Evolutionary conservation across 2,329 filamentous ascomycete genomes (phyloP).

Genomic region (Alternaria gaisen): DNA sequence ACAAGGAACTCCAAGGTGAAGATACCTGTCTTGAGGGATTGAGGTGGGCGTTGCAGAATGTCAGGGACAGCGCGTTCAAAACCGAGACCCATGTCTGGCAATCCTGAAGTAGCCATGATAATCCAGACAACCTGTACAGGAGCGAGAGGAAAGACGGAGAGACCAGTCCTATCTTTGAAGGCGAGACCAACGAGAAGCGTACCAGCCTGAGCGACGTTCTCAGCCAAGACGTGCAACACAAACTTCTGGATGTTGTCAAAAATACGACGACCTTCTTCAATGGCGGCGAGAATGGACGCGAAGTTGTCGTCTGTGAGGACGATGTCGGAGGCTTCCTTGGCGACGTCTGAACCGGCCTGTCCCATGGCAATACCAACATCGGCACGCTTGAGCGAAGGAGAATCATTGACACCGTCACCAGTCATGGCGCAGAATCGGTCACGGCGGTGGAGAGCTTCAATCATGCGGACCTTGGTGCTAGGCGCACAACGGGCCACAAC

Average conservation of each 20-base stretch:
- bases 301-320: conserved; percentile 90
- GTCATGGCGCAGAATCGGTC: conserved; percentile 85
- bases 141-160: conserved; percentile 85
- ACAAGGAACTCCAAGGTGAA: conserved; percentile 51
- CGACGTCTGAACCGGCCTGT: conserved; percentile 79
- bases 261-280: conserved; percentile 83
- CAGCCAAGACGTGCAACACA: conserved; percentile 75
- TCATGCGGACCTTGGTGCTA: conserved; percentile 89
- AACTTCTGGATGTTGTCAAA: conserved; percentile 93
- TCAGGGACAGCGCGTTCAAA: conserved; percentile 78
- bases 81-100: conserved; percentile 84
- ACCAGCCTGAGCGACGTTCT: conserved; percentile 86
- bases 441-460: conserved; percentile 82
- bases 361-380: conserved; percentile 93
- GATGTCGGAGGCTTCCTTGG: conserved; percentile 83
- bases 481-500: conserved; percentile 87
- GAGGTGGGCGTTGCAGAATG: conserved; percentile 82
- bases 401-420: conserved; percentile 88
- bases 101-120: conserved; percentile 85
- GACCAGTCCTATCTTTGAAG: conserved; percentile 75
- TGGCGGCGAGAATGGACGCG: conserved; percentile 82
- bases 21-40: conserved; percentile 56
- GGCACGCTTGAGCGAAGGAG: conserved; percentile 79
- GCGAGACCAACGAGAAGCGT: conserved; percentile 81
- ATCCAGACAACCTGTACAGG: conserved; percentile 93